These are phyloP conservation scores for Globisporangium cylindrosporum DNA, from an alignment of 352 stramenopile species.

Conservation along the genomic window DNA sequence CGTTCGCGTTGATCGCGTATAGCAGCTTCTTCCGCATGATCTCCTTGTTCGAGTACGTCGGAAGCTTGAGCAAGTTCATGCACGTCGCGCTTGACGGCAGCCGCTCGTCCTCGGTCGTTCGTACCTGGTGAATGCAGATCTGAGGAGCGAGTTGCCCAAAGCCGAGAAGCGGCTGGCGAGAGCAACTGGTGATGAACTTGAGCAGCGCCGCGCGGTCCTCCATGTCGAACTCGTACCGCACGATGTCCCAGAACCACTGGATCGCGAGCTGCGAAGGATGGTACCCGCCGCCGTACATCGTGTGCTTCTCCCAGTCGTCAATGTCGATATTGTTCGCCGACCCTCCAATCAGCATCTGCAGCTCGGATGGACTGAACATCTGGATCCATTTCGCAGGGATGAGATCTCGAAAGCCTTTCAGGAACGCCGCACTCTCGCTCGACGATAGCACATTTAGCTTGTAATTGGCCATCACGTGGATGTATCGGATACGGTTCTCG, in stretches of 20 bases:
- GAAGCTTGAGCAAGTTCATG: slow-evolving; percentile 98
- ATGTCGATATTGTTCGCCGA: slow-evolving; percentile 91
- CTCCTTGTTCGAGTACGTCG: slow-evolving; percentile 94
- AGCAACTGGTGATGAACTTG: slow-evolving; percentile 95
- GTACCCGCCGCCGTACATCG: slow-evolving; percentile 93
- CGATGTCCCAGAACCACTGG: slow-evolving; percentile 81
- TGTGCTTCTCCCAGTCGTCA: slow-evolving; percentile 92
- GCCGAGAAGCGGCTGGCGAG: slow-evolving; percentile 91
- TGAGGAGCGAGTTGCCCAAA: slow-evolving; percentile 92
- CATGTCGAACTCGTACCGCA: slow-evolving; percentile 62
- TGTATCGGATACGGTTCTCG: slow-evolving; percentile 94
- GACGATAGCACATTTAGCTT: slow-evolving; percentile 91
- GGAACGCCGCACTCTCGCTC: slow-evolving; percentile 54
- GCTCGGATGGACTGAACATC: slow-evolving; percentile 87
- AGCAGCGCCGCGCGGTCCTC: slow-evolving; percentile 91
- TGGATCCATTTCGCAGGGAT: slow-evolving; percentile 76
- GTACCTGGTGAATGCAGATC: slow-evolving; percentile 93
- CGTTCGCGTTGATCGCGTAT: slow-evolving; percentile 94
- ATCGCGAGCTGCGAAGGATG: slow-evolving; percentile 76
- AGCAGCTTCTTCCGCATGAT: slow-evolving; percentile 94
- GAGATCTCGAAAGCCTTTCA: slow-evolving; percentile 72
- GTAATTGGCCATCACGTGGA: slow-evolving; percentile 96
- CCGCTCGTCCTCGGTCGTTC: slow-evolving; percentile 64
- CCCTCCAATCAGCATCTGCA: slow-evolving; percentile 93
- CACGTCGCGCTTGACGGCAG: slow-evolving; percentile 90